Conservation (phyloP, 345 rosid species). For the Schrenkiella parvula region DNA sequence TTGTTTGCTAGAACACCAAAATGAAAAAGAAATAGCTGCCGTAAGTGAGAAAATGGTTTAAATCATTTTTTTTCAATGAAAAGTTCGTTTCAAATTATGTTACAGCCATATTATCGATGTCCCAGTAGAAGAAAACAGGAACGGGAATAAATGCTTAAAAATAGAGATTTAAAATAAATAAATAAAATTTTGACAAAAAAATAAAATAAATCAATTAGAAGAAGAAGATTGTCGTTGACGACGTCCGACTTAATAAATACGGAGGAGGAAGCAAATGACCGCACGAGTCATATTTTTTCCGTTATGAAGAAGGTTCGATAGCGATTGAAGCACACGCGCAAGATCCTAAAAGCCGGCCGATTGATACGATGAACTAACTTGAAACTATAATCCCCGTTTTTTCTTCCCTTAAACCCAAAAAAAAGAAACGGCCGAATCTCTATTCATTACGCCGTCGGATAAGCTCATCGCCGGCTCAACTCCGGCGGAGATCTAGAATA, state of each 20-base stretch:
- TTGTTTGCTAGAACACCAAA: no score
- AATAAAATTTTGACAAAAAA: no score
- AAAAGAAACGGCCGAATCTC: constrained; percentile 23
- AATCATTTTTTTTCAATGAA: neutral
- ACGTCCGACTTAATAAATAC: constrained; percentile 19
- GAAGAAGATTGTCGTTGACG: constrained; percentile 20
- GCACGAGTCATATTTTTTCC: constrained; percentile 2
- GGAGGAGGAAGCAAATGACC: neutral
- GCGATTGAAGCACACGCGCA: constrained; percentile 31
- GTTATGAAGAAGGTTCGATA: constrained; percentile 1
- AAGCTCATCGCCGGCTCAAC: constrained; percentile 18
- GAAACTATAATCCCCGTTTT: neutral
- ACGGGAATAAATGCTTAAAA: neutral
- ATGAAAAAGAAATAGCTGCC: no score
- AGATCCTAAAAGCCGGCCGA: neutral
- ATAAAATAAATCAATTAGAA: neutral
- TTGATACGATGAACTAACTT: neutral
- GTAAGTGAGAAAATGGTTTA: no score
- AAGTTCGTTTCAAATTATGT: neutral
- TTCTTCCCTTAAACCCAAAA: neutral
- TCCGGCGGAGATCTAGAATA: constrained; percentile 12
- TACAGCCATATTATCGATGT: neutral
- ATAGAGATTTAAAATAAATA: neutral
- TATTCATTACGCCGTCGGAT: neutral
- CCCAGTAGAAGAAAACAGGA: neutral